Evolutionary conservation across 805 yeast species (phyloP).

Genomic region (Lipomyces spencermartinsiae): DNA sequence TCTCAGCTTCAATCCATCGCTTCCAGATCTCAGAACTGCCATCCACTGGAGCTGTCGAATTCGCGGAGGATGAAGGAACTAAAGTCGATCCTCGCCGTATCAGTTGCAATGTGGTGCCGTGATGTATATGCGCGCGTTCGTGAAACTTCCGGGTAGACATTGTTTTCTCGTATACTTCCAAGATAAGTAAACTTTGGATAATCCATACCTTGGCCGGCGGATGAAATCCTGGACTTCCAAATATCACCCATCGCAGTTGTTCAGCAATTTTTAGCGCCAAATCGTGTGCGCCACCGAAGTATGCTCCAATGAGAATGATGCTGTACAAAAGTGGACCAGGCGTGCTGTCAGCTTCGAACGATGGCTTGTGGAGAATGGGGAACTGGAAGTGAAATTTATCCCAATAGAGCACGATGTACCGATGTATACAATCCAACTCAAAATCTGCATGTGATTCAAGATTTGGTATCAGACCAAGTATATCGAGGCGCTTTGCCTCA

Average conservation of each 20-base stretch:
- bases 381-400: constrained; percentile 63
- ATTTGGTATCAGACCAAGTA: constrained; percentile 40
- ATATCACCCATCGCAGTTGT: constrained; percentile 72
- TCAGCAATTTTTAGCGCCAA: constrained; percentile 57
- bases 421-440: constrained; percentile 44
- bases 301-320: constrained; percentile 65
- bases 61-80: constrained; percentile 17
- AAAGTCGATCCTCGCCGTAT: constrained; percentile 56
- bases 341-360: constrained; percentile 57
- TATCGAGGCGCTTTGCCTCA: constrained; percentile 42
- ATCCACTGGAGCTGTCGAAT: constrained; percentile 14
- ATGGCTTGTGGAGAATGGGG: constrained; percentile 64
- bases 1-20: constrained; percentile 81
- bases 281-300: constrained; percentile 46
- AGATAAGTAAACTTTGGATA: constrained; percentile 70
- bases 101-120: constrained; percentile 82
- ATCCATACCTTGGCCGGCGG: constrained; percentile 82
- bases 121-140: constrained; percentile 84
- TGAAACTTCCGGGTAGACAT: constrained; percentile 71
- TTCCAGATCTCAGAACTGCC: constrained; percentile 52
- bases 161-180: constrained; percentile 83
- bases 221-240: constrained; percentile 71
- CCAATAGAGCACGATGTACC: constrained; percentile 55
- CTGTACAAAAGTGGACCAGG: constrained; percentile 59
- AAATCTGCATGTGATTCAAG: constrained; percentile 50